phyloP scores from a whole-genome alignment of 495 filamentous ascomycete genomes.

The Tuber brumale region DNA sequence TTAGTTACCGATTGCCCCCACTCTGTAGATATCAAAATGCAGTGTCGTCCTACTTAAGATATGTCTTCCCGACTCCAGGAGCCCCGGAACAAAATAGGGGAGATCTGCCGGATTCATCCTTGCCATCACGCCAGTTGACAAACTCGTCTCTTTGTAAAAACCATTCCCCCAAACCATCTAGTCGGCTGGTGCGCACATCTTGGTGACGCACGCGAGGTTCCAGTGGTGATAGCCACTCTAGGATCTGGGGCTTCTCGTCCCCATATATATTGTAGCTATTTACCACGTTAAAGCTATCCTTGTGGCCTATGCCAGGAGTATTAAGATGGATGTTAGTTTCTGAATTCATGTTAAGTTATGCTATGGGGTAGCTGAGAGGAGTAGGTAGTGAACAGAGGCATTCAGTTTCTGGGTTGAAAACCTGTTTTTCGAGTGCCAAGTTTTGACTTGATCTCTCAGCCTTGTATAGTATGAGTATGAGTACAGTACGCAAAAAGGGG shows the following conservation, averaged over 20 bases:
- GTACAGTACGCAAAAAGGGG: no score
- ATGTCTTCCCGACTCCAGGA: neutral
- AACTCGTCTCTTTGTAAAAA: neutral
- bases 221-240: neutral
- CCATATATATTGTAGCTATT: neutral
- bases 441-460: no score
- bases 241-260: neutral
- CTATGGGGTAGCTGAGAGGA: no score
- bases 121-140: neutral
- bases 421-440: no score
- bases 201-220: neutral
- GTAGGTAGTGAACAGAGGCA: no score
- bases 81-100: neutral
- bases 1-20: neutral
- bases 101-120: neutral
- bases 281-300: neutral
- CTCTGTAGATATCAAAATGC: no score
- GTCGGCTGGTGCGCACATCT: neutral
- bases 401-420: no score
- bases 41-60: neutral
- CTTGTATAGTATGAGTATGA: no score
- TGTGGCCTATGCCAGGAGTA: neutral
- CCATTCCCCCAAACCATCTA: neutral
- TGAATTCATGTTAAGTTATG: no score
- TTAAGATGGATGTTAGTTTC: neutral